A percentile compares a stretch with the other conserved stretches of the same genome.
Evolutionary conservation across 345 rosid species (phyloP).

Genomic region (Tarenaya hassleriana): DNA sequence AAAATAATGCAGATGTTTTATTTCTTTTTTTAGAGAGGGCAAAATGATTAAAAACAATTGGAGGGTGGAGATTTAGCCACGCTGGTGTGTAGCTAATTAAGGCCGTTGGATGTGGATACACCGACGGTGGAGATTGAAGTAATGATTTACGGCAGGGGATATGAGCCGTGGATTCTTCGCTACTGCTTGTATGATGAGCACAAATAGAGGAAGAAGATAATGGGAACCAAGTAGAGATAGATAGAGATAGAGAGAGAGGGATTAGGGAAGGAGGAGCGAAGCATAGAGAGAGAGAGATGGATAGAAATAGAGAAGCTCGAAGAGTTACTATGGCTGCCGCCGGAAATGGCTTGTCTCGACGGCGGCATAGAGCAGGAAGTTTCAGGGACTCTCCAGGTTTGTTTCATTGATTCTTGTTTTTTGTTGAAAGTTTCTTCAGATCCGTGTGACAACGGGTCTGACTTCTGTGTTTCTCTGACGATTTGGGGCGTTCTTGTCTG

Average conservation of each 20-base stretch:
- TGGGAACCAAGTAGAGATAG: slow-evolving; percentile 33
- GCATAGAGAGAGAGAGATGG: slow-evolving; percentile 54
- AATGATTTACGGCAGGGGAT: slow-evolving; percentile 36
- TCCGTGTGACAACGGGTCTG: slow-evolving; percentile 11
- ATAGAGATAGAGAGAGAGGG: slow-evolving; percentile 24
- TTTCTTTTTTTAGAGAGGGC: too few relatives aligned
- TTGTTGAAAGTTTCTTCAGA: slow-evolving; percentile 13
- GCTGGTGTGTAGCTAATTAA: slow-evolving; percentile 28
- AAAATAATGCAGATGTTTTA: not conserved
- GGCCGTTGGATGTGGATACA: slow-evolving; percentile 42
- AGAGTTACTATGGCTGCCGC: slow-evolving; percentile 62
- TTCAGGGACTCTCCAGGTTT: slow-evolving; percentile 92
- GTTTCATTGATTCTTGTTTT: not conserved
- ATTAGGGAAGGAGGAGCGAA: slow-evolving; percentile 19
- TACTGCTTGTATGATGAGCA: slow-evolving; percentile 56
- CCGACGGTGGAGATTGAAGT: slow-evolving; percentile 40
- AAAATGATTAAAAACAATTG: slow-evolving; percentile 17
- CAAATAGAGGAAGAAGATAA: slow-evolving; percentile 51
- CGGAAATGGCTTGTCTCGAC: slow-evolving; percentile 62
- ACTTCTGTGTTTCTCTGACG: not conserved
- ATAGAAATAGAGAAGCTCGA: slow-evolving; percentile 85
- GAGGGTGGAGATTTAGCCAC: slow-evolving; percentile 54
- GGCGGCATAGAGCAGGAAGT: slow-evolving; percentile 68
- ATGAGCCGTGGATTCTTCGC: slow-evolving; percentile 55
- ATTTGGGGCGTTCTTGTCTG: too few relatives aligned